Percentiles rank a stretch among this genome's conserved stretches.
Evolutionary conservation across 139 green algal species (phyloP).

Genomic region (Tetraselmis striata): DNA sequence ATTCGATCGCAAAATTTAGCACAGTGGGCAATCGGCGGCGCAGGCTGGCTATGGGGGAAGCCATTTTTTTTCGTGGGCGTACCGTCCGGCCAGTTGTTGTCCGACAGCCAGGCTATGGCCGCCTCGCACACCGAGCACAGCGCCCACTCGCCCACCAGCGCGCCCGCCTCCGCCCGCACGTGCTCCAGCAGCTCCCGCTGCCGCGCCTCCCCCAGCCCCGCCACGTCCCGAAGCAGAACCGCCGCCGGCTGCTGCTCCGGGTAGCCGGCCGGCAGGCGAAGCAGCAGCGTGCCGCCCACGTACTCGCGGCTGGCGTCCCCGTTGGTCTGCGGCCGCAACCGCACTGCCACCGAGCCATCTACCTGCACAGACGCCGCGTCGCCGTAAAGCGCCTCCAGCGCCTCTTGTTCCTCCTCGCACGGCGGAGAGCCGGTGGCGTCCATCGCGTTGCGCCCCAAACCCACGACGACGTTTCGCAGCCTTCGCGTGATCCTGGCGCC

Average conservation of each 20-base stretch:
- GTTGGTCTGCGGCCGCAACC: neutral
- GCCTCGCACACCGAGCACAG: neutral
- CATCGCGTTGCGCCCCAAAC: too few species aligned
- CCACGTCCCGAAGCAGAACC: neutral
- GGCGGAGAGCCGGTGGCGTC: too few species aligned
- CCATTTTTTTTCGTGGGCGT: too few species aligned
- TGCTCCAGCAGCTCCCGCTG: neutral
- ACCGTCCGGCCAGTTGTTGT: neutral
- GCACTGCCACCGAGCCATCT: neutral
- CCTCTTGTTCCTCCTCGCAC: neutral
- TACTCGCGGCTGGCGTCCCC: neutral
- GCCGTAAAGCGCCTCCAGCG: neutral
- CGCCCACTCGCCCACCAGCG: neutral
- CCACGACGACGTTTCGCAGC: too few species aligned
- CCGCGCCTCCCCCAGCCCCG: neutral
- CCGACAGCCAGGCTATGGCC: neutral
- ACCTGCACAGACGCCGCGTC: neutral
- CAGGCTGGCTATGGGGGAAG: too few species aligned
- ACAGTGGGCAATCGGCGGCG: too few species aligned
- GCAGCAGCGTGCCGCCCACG: neutral
- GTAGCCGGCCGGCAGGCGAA: neutral
- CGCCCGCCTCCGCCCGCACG: neutral
- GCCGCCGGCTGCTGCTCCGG: neutral
- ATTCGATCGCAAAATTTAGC: too few species aligned
- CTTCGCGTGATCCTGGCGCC: too few species aligned